A percentile compares a stretch with the other conserved stretches of the same genome.
Evolutionary conservation across 352 stramenopile genomes (phyloP).

Genomic region (Phytophthora rubi): DNA sequence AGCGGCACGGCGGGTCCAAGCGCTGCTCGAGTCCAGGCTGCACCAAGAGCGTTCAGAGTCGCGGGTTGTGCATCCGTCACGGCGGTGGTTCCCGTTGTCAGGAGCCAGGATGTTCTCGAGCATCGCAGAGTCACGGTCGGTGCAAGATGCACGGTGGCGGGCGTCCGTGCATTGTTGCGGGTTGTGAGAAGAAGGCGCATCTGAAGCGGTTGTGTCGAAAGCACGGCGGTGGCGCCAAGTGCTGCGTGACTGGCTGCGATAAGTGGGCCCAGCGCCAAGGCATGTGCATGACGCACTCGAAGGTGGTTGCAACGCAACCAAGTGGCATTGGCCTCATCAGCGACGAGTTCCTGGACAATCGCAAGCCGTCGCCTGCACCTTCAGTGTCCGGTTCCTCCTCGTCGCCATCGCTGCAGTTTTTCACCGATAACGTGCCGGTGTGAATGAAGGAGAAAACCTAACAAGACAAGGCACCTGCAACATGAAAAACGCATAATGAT

Average conservation of each 20-base stretch:
- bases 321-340: constrained; percentile 7
- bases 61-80: constrained; percentile 67
- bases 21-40: constrained; percentile 73
- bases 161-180: constrained; percentile 60
- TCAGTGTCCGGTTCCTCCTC: constrained; percentile 8
- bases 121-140: constrained; percentile 75
- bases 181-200: constrained; percentile 85
- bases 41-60: constrained; percentile 86
- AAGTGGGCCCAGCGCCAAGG: constrained; percentile 87
- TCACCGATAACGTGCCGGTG: constrained; percentile 6
- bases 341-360: constrained; percentile 2
- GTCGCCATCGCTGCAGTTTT: constrained; percentile 26
- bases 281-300: constrained; percentile 89
- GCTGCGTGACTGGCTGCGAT: constrained; percentile 62
- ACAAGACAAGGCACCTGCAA: neutral
- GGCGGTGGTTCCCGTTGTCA: constrained; percentile 81
- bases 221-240: constrained; percentile 85
- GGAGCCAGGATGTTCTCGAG: constrained; percentile 51
- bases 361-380: constrained; percentile 2
- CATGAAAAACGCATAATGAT: neutral
- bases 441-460: neutral
- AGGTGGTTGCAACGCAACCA: constrained; percentile 33
- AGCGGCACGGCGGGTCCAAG: constrained; percentile 85
- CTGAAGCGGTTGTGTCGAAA: constrained; percentile 84
- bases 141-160: constrained; percentile 73